Base-by-base conservation (phyloP, 148 eudicot species). In the Silene conica region DNA sequence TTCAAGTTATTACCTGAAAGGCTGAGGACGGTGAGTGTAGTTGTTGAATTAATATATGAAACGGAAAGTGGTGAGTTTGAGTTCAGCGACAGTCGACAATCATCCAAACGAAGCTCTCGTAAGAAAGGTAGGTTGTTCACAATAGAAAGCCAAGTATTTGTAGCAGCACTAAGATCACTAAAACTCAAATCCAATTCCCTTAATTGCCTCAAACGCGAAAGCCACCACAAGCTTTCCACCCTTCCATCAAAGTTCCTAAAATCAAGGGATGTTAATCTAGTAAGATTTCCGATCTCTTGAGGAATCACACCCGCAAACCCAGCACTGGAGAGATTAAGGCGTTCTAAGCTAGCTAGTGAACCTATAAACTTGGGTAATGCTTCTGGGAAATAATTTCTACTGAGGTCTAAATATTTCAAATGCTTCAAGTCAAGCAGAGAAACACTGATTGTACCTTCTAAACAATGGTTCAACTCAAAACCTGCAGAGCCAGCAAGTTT, bases 51-150 rank as follows among this genome's bases (percentile, higher is more conserved):
- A 6, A 52, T 54, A 34, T 65, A 54, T 20, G 77, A 7, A 64
- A 64, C 22, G 1, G 77, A 74, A 55, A 71, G 20, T 15, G 74
- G 26, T 19, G 34, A 54, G 0, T 41, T 13, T 74, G 34, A 54
- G 0, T 41, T 13, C 65, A 58, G 10, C 54, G 71, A 54, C 5
- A 74, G 77, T 0, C n/a, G 1, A 31, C 77, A 74, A 3, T 2
- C 3, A 6, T 54, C 54, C 70, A 74, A 28, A 12, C 2, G 68
- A 31, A 74, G 71, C 3, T 9, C 18, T 61, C 38, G 18, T 50
- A 74, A 65, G 71, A 54, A 52, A 52, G 71, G 77, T 28, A 74
- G 77, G 63, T 65, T 74, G 31, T 57, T 74, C 13, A 74, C 52
- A 4, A 13, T n/a, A n/a, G 25, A 41, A 52, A 74, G 60, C 77